Conservation (phyloP, 768 basidiomycete species). For the Cytidiella melzeri region DNA sequence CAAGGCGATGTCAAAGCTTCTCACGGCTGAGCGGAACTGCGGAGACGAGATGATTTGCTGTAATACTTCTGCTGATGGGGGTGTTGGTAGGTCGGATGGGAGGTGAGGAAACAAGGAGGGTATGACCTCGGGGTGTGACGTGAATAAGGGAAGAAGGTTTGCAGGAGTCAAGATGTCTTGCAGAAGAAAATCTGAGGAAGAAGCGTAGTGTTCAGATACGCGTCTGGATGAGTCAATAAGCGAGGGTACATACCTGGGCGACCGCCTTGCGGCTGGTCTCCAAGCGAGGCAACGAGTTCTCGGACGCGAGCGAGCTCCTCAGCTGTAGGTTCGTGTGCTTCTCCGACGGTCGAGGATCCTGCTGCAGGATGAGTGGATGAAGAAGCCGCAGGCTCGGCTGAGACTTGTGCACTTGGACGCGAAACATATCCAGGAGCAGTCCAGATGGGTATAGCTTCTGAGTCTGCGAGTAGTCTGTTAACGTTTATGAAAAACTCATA, state of each 20-base stretch:
- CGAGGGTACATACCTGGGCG: slow-evolving; percentile 36
- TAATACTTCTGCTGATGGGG: slow-evolving; percentile 63
- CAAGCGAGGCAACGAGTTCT: slow-evolving; percentile 36
- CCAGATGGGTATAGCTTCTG: slow-evolving; percentile 59
- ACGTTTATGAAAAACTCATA: slow-evolving; percentile 69
- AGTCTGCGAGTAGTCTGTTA: slow-evolving; percentile 64
- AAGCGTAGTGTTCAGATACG: background rate
- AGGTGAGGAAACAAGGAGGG: slow-evolving; percentile 73
- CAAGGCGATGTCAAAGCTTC: slow-evolving; percentile 79
- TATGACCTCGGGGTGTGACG: slow-evolving; percentile 61
- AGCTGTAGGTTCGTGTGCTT: slow-evolving; percentile 32
- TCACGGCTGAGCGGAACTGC: slow-evolving; percentile 76
- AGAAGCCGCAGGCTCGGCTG: slow-evolving; percentile 36
- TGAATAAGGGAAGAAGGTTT: slow-evolving; percentile 68
- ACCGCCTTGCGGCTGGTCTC: background rate
- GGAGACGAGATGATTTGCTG: slow-evolving; percentile 75
- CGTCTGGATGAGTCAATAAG: too few species aligned
- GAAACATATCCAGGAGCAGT: slow-evolving; percentile 43
- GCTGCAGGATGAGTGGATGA: slow-evolving; percentile 19
- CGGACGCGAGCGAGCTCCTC: slow-evolving; percentile 64
- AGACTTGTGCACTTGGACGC: too few species aligned
- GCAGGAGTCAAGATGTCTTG: slow-evolving; percentile 71
- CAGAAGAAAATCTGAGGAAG: slow-evolving; percentile 50
- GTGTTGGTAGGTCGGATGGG: slow-evolving; percentile 67
- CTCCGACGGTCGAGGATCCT: slow-evolving; percentile 4